Conservation (phyloP, 805 yeast species). For the Sporopachydermia quercuum region DNA sequence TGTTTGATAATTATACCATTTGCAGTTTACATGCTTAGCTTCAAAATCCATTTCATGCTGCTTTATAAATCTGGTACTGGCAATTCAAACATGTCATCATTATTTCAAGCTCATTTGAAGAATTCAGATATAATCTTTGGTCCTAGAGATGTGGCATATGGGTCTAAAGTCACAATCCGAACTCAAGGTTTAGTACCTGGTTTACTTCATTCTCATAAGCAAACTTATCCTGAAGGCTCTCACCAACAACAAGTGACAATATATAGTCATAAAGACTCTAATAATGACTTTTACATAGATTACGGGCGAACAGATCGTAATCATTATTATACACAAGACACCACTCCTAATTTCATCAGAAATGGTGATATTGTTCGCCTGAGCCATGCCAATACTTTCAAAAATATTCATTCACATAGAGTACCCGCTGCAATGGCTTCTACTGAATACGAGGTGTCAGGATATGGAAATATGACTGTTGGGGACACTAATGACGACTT, state of each 20-base stretch:
- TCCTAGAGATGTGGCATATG: slow-evolving; percentile 52
- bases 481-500: slow-evolving; percentile 72
- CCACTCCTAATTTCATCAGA: slow-evolving; percentile 19
- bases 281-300: slow-evolving; percentile 56
- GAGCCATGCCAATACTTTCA: slow-evolving; percentile 43
- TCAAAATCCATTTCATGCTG: slow-evolving; percentile 64
- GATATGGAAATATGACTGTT: slow-evolving; percentile 48
- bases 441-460: slow-evolving; percentile 46
- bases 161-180: slow-evolving; percentile 28
- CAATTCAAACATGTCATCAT: slow-evolving; percentile 61
- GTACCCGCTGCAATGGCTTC: slow-evolving; percentile 47
- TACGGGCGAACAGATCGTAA: slow-evolving; percentile 23
- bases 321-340: slow-evolving; percentile 21
- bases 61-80: slow-evolving; percentile 71
- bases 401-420: slow-evolving; percentile 61
- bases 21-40: slow-evolving; percentile 44
- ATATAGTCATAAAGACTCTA: slow-evolving; percentile 58
- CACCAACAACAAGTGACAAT: slow-evolving; percentile 69
- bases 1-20: slow-evolving; percentile 54
- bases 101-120: slow-evolving; percentile 64
- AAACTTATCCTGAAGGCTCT: slow-evolving; percentile 62
- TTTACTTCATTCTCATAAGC: slow-evolving; percentile 61
- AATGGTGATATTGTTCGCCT: slow-evolving; percentile 52
- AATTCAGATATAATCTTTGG: slow-evolving; percentile 54
- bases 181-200: slow-evolving; percentile 67